phyloP scores from a whole-genome alignment of 73 alveolate genomes.

The Symbiodinium natans region DNA sequence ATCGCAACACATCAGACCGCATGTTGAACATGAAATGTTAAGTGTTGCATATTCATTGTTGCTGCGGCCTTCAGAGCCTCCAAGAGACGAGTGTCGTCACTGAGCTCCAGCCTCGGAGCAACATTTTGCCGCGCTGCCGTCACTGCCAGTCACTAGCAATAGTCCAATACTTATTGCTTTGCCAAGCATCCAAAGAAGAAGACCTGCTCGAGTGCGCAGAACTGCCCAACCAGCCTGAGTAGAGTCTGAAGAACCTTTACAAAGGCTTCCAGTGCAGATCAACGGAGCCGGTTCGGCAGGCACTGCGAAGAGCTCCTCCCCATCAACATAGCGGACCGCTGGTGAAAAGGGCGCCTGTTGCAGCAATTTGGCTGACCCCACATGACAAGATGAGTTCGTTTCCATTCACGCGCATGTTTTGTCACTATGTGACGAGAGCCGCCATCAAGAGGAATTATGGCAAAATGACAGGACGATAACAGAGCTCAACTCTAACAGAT shows the following conservation, averaged over 20 bases:
- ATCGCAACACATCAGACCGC: no score
- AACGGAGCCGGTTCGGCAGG: no score
- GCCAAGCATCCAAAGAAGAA: conserved; percentile 15
- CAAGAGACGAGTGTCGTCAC: neutral
- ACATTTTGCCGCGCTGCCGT: no score
- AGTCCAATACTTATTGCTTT: neutral
- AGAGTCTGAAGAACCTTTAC: no score
- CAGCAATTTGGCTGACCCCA: neutral
- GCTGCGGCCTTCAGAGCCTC: conserved; percentile 27
- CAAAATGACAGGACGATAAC: neutral
- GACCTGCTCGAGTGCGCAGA: conserved; percentile 15
- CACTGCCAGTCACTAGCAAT: no score
- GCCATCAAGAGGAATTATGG: neutral
- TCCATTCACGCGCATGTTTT: no score
- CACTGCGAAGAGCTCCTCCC: conserved; percentile 22
- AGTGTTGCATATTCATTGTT: no score
- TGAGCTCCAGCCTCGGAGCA: conserved; percentile 18
- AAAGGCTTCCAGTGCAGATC: no score
- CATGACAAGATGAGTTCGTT: no score
- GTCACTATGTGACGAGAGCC: no score
- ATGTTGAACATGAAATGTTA: no score
- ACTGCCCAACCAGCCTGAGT: conserved; percentile 56
- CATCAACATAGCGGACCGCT: neutral
- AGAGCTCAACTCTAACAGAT: neutral
- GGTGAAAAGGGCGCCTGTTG: neutral